phyloP scores from a whole-genome alignment of 202 grass and related monocot genomes.

The Panicum virgatum region DNA sequence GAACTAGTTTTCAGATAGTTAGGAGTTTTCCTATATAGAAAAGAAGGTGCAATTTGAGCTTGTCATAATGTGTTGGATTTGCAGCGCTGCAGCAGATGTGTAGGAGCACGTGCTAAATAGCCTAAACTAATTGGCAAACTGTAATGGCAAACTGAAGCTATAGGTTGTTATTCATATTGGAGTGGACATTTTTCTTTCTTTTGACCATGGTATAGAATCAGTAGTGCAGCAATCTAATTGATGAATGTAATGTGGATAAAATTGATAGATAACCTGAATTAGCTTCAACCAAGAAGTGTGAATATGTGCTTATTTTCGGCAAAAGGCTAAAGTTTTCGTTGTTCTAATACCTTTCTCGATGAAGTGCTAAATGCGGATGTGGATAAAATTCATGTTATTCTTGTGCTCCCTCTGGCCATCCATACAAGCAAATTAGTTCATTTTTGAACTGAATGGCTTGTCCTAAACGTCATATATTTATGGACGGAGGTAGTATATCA shows the following conservation, averaged over 20 bases:
- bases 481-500: no score
- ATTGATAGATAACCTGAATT: not conserved
- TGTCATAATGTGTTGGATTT: constrained; percentile 8
- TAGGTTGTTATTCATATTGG: constrained; percentile 19
- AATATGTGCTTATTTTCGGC: not conserved
- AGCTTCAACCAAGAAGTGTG: constrained; percentile 4
- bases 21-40: no score
- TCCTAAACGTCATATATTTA: no score
- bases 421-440: no score
- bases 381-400: no score
- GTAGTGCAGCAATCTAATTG: no score
- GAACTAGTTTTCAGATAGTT: no score
- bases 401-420: no score
- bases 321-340: not conserved
- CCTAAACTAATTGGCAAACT: not conserved
- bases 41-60: not conserved
- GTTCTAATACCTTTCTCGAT: not conserved
- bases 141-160: not conserved
- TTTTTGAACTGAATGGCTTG: no score
- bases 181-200: not conserved
- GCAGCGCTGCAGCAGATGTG: not conserved
- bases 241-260: not conserved
- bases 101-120: not conserved
- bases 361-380: not conserved
- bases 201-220: not conserved